Conservation (phyloP, 2,329 filamentous ascomycete genomes). For the Colletotrichum sp. region DNA sequence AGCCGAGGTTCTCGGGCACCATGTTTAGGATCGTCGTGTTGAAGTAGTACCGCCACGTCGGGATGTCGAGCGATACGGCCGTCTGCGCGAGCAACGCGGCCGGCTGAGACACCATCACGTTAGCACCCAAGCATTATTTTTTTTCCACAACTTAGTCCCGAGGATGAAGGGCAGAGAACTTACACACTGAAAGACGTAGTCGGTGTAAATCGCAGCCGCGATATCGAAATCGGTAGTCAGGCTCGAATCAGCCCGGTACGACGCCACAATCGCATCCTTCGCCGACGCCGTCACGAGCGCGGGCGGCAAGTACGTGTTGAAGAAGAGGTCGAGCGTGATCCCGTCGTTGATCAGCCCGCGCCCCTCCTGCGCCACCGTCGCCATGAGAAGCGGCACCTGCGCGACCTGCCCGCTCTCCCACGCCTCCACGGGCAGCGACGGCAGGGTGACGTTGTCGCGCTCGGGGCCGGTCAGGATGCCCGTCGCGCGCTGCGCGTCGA, state of each 20-base stretch:
- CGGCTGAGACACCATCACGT: slow-evolving; percentile 14
- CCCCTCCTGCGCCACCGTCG: slow-evolving; percentile 28
- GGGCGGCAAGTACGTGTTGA: slow-evolving; percentile 20
- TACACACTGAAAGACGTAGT: slow-evolving; percentile 30
- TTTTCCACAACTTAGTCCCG: background rate
- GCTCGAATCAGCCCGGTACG: slow-evolving; percentile 18
- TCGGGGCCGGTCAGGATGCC: background rate
- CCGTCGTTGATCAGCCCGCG: slow-evolving; percentile 24
- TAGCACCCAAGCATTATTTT: background rate
- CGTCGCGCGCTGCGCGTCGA: slow-evolving; percentile 1
- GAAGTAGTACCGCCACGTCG: slow-evolving; percentile 31
- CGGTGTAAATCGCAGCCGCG: slow-evolving; percentile 28
- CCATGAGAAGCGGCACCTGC: slow-evolving; percentile 27
- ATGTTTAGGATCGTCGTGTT: slow-evolving; percentile 26
- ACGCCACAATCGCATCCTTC: slow-evolving; percentile 13
- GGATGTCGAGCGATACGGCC: slow-evolving; percentile 19
- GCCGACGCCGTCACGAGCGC: background rate
- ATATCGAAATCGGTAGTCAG: slow-evolving; percentile 27
- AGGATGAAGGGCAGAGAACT: slow-evolving; percentile 4
- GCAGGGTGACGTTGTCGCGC: slow-evolving; percentile 16
- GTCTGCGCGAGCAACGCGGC: slow-evolving; percentile 25
- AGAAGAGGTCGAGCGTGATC: slow-evolving; percentile 24
- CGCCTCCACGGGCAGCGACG: background rate
- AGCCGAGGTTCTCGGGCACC: slow-evolving; percentile 21
- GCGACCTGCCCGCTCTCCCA: slow-evolving; percentile 23